These are phyloP conservation scores for Glebionis coronaria DNA, from an alignment of 129 eudicot genomes.

Conservation along the genomic window DNA sequence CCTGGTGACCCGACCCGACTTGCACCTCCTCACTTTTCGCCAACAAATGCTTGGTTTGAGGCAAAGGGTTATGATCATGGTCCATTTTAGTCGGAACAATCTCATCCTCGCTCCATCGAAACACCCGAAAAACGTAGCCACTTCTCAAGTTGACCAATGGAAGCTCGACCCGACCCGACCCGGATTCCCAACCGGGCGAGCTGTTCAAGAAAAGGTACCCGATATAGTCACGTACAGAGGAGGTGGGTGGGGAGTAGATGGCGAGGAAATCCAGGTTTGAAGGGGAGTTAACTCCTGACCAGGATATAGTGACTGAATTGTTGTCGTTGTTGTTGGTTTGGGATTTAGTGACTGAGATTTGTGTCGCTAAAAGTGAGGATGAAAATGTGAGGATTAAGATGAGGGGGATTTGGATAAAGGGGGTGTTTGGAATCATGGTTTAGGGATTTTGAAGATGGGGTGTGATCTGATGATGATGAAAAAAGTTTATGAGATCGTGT, in stretches of 20 bases:
- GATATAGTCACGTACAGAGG: conserved; percentile 58
- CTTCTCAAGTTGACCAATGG: conserved; percentile 68
- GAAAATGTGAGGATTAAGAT: conserved; percentile 3
- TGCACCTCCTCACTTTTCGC: conserved; percentile 39
- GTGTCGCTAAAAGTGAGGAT: conserved; percentile 27
- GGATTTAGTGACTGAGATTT: conserved; percentile 44
- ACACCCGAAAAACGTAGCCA: conserved; percentile 74
- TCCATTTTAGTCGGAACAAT: conserved; percentile 58
- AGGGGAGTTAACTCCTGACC: conserved; percentile 74
- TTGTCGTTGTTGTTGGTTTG: no score
- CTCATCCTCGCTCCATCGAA: conserved; percentile 70
- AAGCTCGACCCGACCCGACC: conserved; percentile 69
- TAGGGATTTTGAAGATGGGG: conserved; percentile 13
- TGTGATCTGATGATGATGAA: neutral
- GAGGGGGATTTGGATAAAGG: neutral
- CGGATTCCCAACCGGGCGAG: conserved; percentile 68
- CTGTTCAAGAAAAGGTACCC: conserved; percentile 79
- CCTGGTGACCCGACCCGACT: conserved; percentile 47
- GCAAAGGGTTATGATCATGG: conserved; percentile 78
- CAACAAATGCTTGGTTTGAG: conserved; percentile 61
- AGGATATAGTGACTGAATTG: conserved; percentile 50
- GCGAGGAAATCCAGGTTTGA: conserved; percentile 86
- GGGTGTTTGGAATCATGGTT: conserved; percentile 21
- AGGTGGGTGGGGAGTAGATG: conserved; percentile 74
- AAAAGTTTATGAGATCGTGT: neutral